These are phyloP conservation scores for Salix brachista DNA, from an alignment of 345 rosid genomes.

Conservation along the genomic window DNA sequence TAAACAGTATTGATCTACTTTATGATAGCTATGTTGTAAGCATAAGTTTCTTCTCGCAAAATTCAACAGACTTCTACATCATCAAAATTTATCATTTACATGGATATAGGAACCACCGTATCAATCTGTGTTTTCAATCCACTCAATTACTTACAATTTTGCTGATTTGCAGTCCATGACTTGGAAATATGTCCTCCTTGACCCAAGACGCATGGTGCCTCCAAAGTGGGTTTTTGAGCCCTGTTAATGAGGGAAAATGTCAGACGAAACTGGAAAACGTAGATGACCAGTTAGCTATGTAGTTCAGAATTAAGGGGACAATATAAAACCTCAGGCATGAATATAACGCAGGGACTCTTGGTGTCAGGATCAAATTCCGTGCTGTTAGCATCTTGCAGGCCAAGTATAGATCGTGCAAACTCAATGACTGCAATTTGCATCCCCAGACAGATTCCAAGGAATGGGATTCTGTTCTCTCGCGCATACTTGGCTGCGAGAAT, in stretches of 20 bases:
- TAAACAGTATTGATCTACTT: background rate
- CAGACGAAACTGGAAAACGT: background rate
- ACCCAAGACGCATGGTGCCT: slow-evolving; percentile 96
- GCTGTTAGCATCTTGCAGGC: slow-evolving; percentile 79
- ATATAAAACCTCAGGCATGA: slow-evolving; percentile 84
- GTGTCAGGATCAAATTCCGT: slow-evolving; percentile 75
- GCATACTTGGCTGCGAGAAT: slow-evolving; percentile 91
- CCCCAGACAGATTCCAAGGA: slow-evolving; percentile 96
- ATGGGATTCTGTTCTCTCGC: slow-evolving; percentile 83
- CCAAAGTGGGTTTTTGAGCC: slow-evolving; percentile 99
- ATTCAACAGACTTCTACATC: background rate
- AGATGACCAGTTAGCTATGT: background rate
- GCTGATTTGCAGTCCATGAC: slow-evolving; percentile 71
- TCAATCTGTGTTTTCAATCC: background rate
- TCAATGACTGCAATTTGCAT: slow-evolving; percentile 98
- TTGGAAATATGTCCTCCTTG: slow-evolving; percentile 74
- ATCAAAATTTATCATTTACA: background rate
- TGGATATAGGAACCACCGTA: background rate
- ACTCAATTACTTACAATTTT: slow-evolving; percentile 50
- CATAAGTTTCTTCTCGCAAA: background rate
- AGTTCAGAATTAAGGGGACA: background rate
- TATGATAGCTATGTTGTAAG: background rate
- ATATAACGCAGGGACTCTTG: slow-evolving; percentile 71
- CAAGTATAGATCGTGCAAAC: slow-evolving; percentile 81
- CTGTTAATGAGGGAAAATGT: slow-evolving; percentile 30